Percentiles rank a stretch among this genome's conserved stretches.
Evolutionary conservation across 805 yeast genomes (phyloP).

Genomic region (Deakozyma indianensis): DNA sequence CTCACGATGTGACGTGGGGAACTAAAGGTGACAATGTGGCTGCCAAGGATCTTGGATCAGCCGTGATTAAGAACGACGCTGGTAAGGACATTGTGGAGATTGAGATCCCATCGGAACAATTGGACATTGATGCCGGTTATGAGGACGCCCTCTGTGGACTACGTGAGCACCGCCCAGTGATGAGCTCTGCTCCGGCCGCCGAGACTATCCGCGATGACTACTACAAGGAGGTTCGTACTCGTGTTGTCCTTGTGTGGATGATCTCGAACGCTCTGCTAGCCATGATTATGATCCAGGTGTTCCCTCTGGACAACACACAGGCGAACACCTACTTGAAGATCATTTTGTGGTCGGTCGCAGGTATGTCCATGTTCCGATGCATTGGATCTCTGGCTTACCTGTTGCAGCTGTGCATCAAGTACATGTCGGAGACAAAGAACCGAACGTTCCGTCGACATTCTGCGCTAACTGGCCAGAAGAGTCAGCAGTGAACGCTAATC

Average conservation of each 20-base stretch:
- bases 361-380: slow-evolving; percentile 68
- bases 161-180: slow-evolving; percentile 53
- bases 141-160: slow-evolving; percentile 60
- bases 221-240: slow-evolving; percentile 85
- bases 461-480: background rate
- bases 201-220: slow-evolving; percentile 50
- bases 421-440: background rate
- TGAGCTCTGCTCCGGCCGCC: slow-evolving; percentile 27
- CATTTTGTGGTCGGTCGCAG: slow-evolving; percentile 88
- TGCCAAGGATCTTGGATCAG: slow-evolving; percentile 58
- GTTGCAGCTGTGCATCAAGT: slow-evolving; percentile 19
- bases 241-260: slow-evolving; percentile 94
- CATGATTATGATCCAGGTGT: slow-evolving; percentile 80
- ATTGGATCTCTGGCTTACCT: slow-evolving; percentile 67
- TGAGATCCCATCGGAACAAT: slow-evolving; percentile 53
- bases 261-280: slow-evolving; percentile 65
- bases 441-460: background rate
- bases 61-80: slow-evolving; percentile 66
- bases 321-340: slow-evolving; percentile 67
- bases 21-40: slow-evolving; percentile 86
- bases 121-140: slow-evolving; percentile 71
- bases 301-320: slow-evolving; percentile 46
- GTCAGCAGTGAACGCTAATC: background rate
- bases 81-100: slow-evolving; percentile 77
- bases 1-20: slow-evolving; percentile 99